Percentiles rank a stretch among this genome's conserved stretches.
Conservation (phyloP, 2,329 filamentous ascomycete genomes). For the Balansia obtecta region DNA sequence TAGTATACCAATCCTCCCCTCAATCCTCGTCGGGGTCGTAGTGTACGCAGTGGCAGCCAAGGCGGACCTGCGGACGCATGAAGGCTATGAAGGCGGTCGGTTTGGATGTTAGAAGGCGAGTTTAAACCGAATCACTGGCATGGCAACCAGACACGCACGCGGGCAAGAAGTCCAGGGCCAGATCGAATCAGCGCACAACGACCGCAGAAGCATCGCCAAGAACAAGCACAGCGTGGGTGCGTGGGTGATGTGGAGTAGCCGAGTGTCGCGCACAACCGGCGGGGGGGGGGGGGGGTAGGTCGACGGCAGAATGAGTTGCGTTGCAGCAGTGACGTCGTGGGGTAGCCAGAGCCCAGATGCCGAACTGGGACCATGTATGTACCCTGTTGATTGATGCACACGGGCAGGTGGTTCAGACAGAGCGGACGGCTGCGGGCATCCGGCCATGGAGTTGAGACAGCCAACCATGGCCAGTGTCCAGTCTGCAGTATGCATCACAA, state of each 20-base stretch:
- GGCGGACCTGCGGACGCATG: conserved; percentile 9
- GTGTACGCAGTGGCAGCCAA: not conserved
- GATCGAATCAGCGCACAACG: not conserved
- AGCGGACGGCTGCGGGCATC: not conserved
- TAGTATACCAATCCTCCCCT: not conserved
- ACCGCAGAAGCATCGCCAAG: not conserved
- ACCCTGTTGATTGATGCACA: not conserved
- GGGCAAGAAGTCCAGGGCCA: not conserved
- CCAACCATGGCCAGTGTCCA: too few species aligned
- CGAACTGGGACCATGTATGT: not conserved
- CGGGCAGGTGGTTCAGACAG: not conserved
- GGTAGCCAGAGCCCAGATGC: not conserved
- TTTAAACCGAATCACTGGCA: not conserved
- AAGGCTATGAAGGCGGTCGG: too few species aligned
- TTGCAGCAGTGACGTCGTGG: not conserved
- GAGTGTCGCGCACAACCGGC: conserved; percentile 2
- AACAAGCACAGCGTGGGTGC: not conserved
- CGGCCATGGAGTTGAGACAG: conserved; percentile 1
- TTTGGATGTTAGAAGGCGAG: not conserved
- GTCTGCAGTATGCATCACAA: not conserved
- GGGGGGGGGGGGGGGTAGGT: not conserved
- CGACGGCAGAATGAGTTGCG: not conserved
- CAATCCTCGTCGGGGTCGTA: not conserved
- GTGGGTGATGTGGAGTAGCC: conserved; percentile 2
- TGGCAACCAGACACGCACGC: conserved; percentile 1